Evolutionary conservation across 768 basidiomycete species (phyloP).

Genomic region (Kwoniella europaea): DNA sequence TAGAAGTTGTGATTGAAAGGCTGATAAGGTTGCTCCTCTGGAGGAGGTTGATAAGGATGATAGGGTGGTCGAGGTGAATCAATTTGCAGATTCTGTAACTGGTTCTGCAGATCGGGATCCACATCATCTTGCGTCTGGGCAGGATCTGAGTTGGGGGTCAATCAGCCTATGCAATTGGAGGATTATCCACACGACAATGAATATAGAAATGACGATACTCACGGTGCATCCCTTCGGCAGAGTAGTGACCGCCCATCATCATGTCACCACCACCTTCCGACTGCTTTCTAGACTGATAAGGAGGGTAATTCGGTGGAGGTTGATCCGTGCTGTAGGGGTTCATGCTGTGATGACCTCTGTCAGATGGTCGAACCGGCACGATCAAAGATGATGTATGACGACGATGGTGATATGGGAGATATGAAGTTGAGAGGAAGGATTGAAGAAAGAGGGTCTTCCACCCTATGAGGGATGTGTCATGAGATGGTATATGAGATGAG

Average conservation of each 20-base stretch:
- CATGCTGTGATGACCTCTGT: not conserved
- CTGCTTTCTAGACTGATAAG: not conserved
- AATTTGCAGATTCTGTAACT: slow-evolving; percentile 14
- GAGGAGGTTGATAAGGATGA: slow-evolving; percentile 8
- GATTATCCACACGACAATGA: too few species aligned
- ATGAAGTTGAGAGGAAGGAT: not conserved
- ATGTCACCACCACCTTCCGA: not conserved
- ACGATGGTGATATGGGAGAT: not conserved
- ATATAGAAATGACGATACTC: too few species aligned
- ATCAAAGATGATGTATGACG: not conserved
- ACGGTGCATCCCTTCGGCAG: not conserved
- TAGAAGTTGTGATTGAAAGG: slow-evolving; percentile 5
- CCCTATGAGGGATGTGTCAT: not conserved
- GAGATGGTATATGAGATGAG: not conserved
- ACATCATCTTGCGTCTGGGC: not conserved
- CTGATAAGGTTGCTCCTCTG: slow-evolving; percentile 13
- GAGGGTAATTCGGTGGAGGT: not conserved
- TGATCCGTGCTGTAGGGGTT: not conserved
- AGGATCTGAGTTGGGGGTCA: not conserved
- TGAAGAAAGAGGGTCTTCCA: not conserved
- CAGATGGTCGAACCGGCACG: not conserved
- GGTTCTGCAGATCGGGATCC: slow-evolving; percentile 2
- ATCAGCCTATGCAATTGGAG: not conserved
- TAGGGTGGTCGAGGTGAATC: slow-evolving; percentile 11
- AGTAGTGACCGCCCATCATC: not conserved